Evolutionary conservation across 2,329 filamentous ascomycete genomes (phyloP), one percentile per base, ranked within the genome.

Genomic region (Aspergillus sp.): DNA sequence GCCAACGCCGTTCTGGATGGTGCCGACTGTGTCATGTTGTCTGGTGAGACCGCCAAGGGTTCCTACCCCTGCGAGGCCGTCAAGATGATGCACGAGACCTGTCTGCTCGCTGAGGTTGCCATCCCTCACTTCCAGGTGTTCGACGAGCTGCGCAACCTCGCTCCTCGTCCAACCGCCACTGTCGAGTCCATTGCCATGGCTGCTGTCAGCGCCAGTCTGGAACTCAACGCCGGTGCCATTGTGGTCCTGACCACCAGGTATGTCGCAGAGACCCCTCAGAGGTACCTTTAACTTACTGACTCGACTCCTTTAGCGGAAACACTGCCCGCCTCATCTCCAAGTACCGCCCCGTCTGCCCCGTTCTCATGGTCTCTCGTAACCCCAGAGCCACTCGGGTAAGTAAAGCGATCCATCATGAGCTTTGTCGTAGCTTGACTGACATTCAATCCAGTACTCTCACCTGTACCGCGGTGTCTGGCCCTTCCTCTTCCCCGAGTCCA

Each of bases 21-120:
- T 68, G 91, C 93, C 57, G 94, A 99, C 83, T 99, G 94, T 78
- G 94, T 99, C 75, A 99, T 99, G 94, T 83, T 99, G 79, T 97
- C 93, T 57, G 94, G 94, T 61, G 94, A 99, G 84, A 99, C 94
- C 43, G 94, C 94, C 77, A 99, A 99, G 86, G 94, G 94, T 68
- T 86, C 81, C 76, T 99, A 99, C 80, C 94, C 94, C 58, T 82
- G 82, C 63, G 90, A 96, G 79, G 89, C 94, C 49, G 93, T 99
- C 54, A 85, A 80, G 60, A 95, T 97, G 89, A 99, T 99, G 94
- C 90, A 94, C 82, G 89, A 96, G 79, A 92, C 94, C 47, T 97
- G 93, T 76, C 81, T 97, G 75, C 86, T 95, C 76, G 94, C 94
- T 49, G 94, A 99, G 81, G 92, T 96, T 73, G 90, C 92, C 60